phyloP scores from a whole-genome alignment of 371 early-diverging fungal genomes.

The Cladochytrium tenue region DNA sequence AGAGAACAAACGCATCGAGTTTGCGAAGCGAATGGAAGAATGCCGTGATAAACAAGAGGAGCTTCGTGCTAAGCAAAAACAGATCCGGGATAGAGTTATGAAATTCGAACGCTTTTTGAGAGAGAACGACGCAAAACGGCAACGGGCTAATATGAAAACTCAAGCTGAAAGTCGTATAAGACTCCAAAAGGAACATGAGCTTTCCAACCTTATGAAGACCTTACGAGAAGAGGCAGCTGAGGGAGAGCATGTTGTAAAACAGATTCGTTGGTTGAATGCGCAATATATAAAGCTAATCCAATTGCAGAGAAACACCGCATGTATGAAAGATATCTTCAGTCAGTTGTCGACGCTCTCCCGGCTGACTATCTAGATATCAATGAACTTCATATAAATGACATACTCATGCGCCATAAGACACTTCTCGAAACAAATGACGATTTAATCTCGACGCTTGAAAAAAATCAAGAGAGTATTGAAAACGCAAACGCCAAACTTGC shows the following conservation, averaged over 20 bases:
- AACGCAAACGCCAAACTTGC: conserved; percentile 29
- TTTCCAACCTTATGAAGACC: conserved; percentile 23
- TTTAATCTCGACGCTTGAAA: conserved; percentile 34
- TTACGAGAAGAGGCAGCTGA: conserved; percentile 40
- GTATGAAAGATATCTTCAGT: conserved; percentile 54
- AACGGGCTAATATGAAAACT: conserved; percentile 55
- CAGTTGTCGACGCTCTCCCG: conserved; percentile 52
- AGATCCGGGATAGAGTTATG: conserved; percentile 55
- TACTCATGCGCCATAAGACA: conserved; percentile 56
- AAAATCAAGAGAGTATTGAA: conserved; percentile 50
- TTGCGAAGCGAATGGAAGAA: conserved; percentile 60
- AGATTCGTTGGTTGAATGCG: conserved; percentile 29
- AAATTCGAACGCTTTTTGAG: conserved; percentile 64
- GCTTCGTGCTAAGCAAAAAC: conserved; percentile 56
- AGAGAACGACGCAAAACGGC: conserved; percentile 63
- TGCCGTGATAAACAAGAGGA: conserved; percentile 61
- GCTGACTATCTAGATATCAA: conserved; percentile 57
- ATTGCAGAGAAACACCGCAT: conserved; percentile 48
- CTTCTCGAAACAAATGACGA: conserved; percentile 58
- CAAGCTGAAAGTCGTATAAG: conserved; percentile 47
- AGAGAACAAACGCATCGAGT: conserved; percentile 53
- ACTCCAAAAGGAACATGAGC: conserved; percentile 54
- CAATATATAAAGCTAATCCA: neutral
- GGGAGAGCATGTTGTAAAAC: conserved; percentile 27
- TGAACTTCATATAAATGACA: conserved; percentile 62